A percentile compares a stretch with the other conserved stretches of the same genome.
These are phyloP conservation scores for Psilocybe tampanensis DNA, from an alignment of 768 basidiomycete genomes.

Conservation along the genomic window DNA sequence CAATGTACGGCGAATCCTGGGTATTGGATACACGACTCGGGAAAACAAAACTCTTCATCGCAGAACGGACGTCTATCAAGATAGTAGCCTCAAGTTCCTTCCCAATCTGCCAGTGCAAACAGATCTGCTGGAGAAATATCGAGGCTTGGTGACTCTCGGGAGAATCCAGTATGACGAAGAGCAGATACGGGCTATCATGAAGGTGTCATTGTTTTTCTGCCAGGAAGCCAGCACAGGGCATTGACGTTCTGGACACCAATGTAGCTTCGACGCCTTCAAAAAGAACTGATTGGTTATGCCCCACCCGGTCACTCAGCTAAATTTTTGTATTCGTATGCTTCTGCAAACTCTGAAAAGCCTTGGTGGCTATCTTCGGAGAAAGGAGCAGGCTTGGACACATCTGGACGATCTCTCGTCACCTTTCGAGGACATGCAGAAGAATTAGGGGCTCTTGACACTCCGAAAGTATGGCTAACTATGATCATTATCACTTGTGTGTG, in stretches of 20 bases:
- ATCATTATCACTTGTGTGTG: neutral
- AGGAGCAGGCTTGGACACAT: slow-evolving; percentile 18
- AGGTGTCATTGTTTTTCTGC: slow-evolving; percentile 34
- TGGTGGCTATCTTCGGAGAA: slow-evolving; percentile 31
- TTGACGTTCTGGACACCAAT: neutral
- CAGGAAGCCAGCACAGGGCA: neutral
- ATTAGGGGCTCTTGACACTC: slow-evolving; percentile 49
- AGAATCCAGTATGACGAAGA: slow-evolving; percentile 51
- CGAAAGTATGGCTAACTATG: slow-evolving; percentile 39
- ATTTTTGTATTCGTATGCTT: slow-evolving; percentile 29
- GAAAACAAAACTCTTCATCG: neutral
- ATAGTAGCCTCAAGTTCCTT: neutral
- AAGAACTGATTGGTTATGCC: slow-evolving; percentile 48
- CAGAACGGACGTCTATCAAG: neutral
- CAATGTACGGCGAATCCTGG: too few relatives aligned
- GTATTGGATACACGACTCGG: neutral
- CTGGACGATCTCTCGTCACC: slow-evolving; percentile 23
- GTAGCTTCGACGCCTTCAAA: slow-evolving; percentile 53
- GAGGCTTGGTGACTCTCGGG: slow-evolving; percentile 46
- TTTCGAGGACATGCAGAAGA: slow-evolving; percentile 49
- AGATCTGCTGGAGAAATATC: slow-evolving; percentile 52
- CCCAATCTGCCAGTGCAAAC: slow-evolving; percentile 17
- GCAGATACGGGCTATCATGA: slow-evolving; percentile 49
- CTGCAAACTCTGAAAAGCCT: slow-evolving; percentile 24
- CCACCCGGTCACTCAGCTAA: slow-evolving; percentile 37